Evolutionary conservation across 1,284 basidiomycete species (phyloP), one percentile per base, ranked within the genome.

Genomic region (Ustilago trichophora): DNA sequence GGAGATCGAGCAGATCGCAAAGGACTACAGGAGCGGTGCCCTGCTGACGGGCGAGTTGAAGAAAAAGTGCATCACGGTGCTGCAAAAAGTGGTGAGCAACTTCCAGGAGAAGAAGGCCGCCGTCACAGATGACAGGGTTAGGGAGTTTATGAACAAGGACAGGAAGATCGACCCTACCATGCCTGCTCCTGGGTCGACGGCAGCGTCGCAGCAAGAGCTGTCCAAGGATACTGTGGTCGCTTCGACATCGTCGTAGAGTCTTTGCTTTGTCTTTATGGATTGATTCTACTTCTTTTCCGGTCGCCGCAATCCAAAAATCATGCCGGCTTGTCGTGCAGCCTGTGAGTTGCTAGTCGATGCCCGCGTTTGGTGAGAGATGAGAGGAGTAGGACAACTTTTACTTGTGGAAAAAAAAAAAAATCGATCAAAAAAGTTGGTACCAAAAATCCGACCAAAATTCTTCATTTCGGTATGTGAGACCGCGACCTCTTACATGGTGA

Each of bases 41-140:
- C 82, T 99, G 63, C 85, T 96, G 52, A 97, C 94, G 0, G 92
- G 93, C 9, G 89, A 98, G 82, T 85, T 99, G 72, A 99, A 99
- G 85, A 89, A 89, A 21, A 89, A 85, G 80, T 96, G 92, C 80
- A 98, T 98, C 65, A 86, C 87, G 47, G 81, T 90, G 51, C 82
- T 99, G 29, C 93, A 97, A 81, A 84, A 87, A 38, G 91, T 98
- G 60, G 91, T 98, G 25, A 86, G 86, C 46, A 87, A 86, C 1
- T 98, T 98, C 86, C 95, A 98, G 43, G 73, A 97, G 91, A 88
- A 90, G 70, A 89, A 89, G 82, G 87, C 88, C 6, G 87, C 87
- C 60, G 85, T 98, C 31, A 90, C 92, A 0, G 92, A 95, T 21
- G 92, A 91, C 12, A 82, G 87, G 9, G 84, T 97, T 31, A 83